These are phyloP conservation scores for Populus tremula DNA, from an alignment of 345 rosid species.

Conservation along the genomic window DNA sequence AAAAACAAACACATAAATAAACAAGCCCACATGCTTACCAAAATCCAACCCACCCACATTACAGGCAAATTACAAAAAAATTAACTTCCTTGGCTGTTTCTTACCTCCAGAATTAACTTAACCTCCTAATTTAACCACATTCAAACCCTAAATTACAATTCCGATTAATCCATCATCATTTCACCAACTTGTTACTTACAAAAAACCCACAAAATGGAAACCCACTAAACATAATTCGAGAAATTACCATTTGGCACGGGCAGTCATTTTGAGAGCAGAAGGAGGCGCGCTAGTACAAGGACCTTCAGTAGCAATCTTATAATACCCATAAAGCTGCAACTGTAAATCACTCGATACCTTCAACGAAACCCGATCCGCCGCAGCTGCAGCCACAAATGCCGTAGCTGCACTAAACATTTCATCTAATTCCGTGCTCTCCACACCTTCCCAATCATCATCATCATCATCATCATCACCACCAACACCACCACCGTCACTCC, in stretches of 20 bases:
- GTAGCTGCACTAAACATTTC: constrained; percentile 87
- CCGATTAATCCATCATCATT: background rate
- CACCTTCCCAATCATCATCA: constrained; percentile 93
- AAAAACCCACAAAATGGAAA: background rate
- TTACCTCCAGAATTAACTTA: background rate
- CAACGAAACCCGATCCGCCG: constrained; percentile 56
- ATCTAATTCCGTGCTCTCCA: constrained; percentile 87
- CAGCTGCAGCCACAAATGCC: constrained; percentile 65
- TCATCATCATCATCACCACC: constrained; percentile 23
- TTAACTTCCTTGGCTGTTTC: background rate
- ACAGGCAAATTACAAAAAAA: background rate
- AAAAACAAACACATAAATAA: background rate
- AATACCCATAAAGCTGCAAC: constrained; percentile 80
- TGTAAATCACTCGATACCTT: constrained; percentile 62
- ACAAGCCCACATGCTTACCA: background rate
- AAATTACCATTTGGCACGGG: constrained; percentile 85
- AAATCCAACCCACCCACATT: background rate
- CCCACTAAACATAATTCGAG: background rate
- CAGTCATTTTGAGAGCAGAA: constrained; percentile 83
- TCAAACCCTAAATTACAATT: background rate
- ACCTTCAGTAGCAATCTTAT: constrained; percentile 88
- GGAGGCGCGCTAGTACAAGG: constrained; percentile 85
- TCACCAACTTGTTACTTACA: background rate
- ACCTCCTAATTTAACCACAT: background rate
- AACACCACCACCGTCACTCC: constrained; percentile 17